phyloP scores from a whole-genome alignment of 768 basidiomycete species.

The Porpolomopsis calyptriformis region DNA sequence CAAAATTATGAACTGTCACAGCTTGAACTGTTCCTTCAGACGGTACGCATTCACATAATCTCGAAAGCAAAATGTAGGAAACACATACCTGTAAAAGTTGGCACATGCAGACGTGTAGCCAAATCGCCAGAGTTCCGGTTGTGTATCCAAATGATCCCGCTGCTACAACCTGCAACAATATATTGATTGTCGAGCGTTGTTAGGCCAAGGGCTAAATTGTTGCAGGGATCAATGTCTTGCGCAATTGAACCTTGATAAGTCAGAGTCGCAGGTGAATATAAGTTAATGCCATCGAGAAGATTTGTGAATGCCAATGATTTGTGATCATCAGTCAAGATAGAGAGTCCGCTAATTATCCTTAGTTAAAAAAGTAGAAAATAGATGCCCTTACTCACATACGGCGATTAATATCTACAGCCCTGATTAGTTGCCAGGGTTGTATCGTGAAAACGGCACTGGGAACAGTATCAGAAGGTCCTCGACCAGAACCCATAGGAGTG shows the following conservation, averaged over 20 bases:
- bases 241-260: background rate
- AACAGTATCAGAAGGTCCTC: background rate
- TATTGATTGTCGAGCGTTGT: background rate
- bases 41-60: background rate
- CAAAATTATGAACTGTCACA: background rate
- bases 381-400: background rate
- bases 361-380: background rate
- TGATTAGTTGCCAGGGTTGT: background rate
- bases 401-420: conserved; percentile 1
- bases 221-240: background rate
- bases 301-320: background rate
- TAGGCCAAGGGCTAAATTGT: conserved; percentile 1
- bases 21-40: background rate
- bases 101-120: background rate
- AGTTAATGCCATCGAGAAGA: background rate
- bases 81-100: background rate
- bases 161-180: background rate
- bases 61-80: background rate
- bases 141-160: background rate
- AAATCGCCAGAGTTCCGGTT: background rate
- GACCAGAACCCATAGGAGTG: background rate
- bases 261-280: background rate
- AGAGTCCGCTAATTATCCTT: background rate
- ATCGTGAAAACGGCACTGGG: background rate
- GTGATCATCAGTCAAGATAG: background rate